Evolutionary conservation across 352 stramenopile genomes (phyloP).

Genomic region (Thalassiosira ordinaria): DNA sequence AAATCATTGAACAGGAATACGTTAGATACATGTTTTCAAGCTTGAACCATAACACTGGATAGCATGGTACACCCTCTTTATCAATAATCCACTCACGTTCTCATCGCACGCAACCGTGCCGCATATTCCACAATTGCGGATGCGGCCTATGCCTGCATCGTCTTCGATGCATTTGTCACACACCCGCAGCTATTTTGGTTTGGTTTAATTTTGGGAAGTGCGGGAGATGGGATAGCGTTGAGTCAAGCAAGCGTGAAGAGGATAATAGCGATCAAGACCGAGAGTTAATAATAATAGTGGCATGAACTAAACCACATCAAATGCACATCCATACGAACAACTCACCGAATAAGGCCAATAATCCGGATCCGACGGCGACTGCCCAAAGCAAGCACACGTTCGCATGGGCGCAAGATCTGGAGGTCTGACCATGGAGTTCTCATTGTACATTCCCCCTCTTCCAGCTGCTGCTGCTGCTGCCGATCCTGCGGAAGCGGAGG

Average conservation of each 20-base stretch:
- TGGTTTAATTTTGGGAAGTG: no score
- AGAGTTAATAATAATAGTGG: no score
- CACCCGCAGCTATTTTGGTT: slow-evolving; percentile 29
- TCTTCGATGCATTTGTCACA: slow-evolving; percentile 45
- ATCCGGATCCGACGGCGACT: slow-evolving; percentile 3
- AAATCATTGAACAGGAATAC: no score
- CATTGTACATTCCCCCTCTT: background rate
- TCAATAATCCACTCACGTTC: no score
- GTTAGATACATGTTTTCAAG: no score
- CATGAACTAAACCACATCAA: no score
- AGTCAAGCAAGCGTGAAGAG: background rate
- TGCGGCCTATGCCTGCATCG: slow-evolving; percentile 28
- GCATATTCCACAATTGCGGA: slow-evolving; percentile 41
- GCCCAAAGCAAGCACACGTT: slow-evolving; percentile 28
- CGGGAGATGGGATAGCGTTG: no score
- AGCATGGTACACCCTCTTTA: no score
- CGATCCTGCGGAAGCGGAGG: background rate
- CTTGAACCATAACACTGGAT: no score
- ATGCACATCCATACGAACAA: background rate
- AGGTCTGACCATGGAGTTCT: background rate
- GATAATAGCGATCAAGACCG: no score
- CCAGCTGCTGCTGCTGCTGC: background rate
- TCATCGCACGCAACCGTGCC: slow-evolving; percentile 50
- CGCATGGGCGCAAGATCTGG: slow-evolving; percentile 24
- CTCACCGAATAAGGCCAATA: slow-evolving; percentile 38